phyloP scores from a whole-genome alignment of 805 yeast genomes.

The Cyberlindnera misumaiensis region DNA sequence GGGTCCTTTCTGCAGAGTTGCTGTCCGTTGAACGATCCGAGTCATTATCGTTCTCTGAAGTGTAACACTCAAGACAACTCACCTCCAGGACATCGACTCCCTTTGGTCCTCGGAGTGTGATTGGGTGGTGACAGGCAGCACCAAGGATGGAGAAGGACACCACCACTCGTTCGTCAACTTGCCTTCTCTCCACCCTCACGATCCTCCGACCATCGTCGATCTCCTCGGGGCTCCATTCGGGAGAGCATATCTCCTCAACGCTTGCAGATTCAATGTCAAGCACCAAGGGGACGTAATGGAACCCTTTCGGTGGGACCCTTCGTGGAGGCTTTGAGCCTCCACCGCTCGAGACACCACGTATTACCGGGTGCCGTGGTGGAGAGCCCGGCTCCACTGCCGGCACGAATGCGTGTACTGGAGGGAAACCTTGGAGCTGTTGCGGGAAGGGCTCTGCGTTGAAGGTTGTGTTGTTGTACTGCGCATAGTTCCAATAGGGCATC shows the following conservation, averaged over 20 bases:
- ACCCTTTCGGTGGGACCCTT: slow-evolving; percentile 20
- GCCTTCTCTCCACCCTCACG: slow-evolving; percentile 51
- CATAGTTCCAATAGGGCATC: too few relatives aligned
- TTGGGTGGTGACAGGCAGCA: slow-evolving; percentile 41
- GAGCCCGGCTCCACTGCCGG: slow-evolving; percentile 3
- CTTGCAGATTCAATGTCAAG: slow-evolving; percentile 37
- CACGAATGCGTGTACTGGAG: slow-evolving; percentile 17
- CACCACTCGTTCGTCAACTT: slow-evolving; percentile 37
- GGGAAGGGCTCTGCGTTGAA: too few relatives aligned
- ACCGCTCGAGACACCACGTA: slow-evolving; percentile 54
- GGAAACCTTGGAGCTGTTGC: slow-evolving; percentile 10
- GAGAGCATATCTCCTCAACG: slow-evolving; percentile 41
- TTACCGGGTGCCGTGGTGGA: slow-evolving; percentile 30
- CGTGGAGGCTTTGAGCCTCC: slow-evolving; percentile 50
- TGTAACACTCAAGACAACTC: slow-evolving; percentile 54
- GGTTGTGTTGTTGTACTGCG: too few relatives aligned
- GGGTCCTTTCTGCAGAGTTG: too few relatives aligned
- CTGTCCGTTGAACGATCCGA: too few relatives aligned
- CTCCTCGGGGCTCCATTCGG: slow-evolving; percentile 44
- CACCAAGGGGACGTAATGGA: slow-evolving; percentile 37
- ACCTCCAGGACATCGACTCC: slow-evolving; percentile 51
- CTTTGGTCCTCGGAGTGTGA: slow-evolving; percentile 26
- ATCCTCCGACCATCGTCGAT: slow-evolving; percentile 46
- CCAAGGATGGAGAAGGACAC: slow-evolving; percentile 48
- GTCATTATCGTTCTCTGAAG: too few relatives aligned